A percentile compares a stretch with the other conserved stretches of the same genome.
These are phyloP conservation scores for Hirschioporus abietinus DNA, from an alignment of 768 basidiomycete species.

Conservation along the genomic window DNA sequence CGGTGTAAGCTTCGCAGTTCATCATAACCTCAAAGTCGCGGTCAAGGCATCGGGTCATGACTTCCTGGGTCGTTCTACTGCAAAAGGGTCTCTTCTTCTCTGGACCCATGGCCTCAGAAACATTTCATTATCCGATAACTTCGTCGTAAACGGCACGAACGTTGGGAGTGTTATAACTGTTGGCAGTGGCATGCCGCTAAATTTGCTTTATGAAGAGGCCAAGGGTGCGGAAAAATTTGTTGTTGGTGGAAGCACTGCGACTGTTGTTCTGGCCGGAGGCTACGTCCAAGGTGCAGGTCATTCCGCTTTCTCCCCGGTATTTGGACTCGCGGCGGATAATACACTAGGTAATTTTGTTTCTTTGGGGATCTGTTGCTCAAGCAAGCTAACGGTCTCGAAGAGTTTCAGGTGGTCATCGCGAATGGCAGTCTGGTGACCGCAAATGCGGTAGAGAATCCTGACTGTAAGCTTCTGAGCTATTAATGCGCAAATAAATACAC, in stretches of 20 bases:
- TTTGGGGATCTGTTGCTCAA: background rate
- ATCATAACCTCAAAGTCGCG: slow-evolving; percentile 25
- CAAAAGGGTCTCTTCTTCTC: slow-evolving; percentile 32
- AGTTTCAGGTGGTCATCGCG: slow-evolving; percentile 26
- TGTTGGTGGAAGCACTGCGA: slow-evolving; percentile 22
- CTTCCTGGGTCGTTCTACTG: slow-evolving; percentile 39
- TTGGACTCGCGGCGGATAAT: slow-evolving; percentile 25
- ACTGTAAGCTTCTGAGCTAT: slow-evolving; percentile 16
- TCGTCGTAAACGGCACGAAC: slow-evolving; percentile 14
- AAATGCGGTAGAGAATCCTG: slow-evolving; percentile 20
- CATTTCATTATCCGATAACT: slow-evolving; percentile 24
- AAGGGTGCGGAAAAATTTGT: slow-evolving; percentile 20
- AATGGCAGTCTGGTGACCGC: slow-evolving; percentile 23
- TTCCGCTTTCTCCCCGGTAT: slow-evolving; percentile 21
- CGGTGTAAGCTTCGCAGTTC: slow-evolving; percentile 25
- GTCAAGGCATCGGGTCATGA: slow-evolving; percentile 35
- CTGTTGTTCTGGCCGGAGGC: slow-evolving; percentile 27
- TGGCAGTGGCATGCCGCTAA: slow-evolving; percentile 23
- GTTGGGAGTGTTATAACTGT: slow-evolving; percentile 25
- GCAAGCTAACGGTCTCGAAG: slow-evolving; percentile 10
- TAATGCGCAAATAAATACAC: slow-evolving; percentile 12
- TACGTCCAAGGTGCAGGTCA: slow-evolving; percentile 29
- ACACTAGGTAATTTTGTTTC: slow-evolving; percentile 15
- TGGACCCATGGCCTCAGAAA: slow-evolving; percentile 36
- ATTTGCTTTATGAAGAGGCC: slow-evolving; percentile 18